These are phyloP conservation scores for Phytophthora aleatoria DNA, from an alignment of 352 stramenopile genomes.

Conservation along the genomic window DNA sequence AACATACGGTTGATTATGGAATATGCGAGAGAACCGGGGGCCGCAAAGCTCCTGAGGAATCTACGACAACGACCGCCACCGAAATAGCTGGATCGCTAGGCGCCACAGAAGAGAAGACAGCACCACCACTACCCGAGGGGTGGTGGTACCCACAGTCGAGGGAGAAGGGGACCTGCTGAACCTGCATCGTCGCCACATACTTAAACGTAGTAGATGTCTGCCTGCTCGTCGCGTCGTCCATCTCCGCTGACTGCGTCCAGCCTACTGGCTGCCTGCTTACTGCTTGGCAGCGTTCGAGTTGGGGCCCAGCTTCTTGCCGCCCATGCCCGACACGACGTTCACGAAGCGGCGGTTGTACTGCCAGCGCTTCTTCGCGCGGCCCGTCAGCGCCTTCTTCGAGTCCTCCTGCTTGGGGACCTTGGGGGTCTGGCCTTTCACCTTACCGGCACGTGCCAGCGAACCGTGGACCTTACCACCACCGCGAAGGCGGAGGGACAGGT, in stretches of 20 bases:
- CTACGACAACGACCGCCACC: slow-evolving; percentile 37
- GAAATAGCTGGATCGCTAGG: slow-evolving; percentile 21
- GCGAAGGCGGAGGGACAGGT: slow-evolving; percentile 95
- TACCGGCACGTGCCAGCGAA: slow-evolving; percentile 99
- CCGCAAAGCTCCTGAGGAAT: slow-evolving; percentile 23
- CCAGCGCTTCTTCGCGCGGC: slow-evolving; percentile 99
- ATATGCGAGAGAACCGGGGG: slow-evolving; percentile 41
- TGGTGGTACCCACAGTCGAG: slow-evolving; percentile 20
- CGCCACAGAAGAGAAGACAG: slow-evolving; percentile 34
- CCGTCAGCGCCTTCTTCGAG: slow-evolving; percentile 97
- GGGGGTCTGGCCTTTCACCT: slow-evolving; percentile 99
- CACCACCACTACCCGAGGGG: slow-evolving; percentile 12
- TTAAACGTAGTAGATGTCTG: slow-evolving; percentile 6
- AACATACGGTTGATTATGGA: slow-evolving; percentile 64
- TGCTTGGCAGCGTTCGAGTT: slow-evolving; percentile 98
- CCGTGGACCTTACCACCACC: slow-evolving; percentile 99
- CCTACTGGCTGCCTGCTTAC: slow-evolving; percentile 32
- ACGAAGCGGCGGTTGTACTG: slow-evolving; percentile 99
- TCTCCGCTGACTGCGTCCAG: slow-evolving; percentile 13
- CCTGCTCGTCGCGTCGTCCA: slow-evolving; percentile 6
- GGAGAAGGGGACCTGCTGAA: slow-evolving; percentile 10
- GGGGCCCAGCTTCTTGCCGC: slow-evolving; percentile 97
- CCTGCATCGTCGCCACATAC: slow-evolving; percentile 17
- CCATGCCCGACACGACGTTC: slow-evolving; percentile 97
- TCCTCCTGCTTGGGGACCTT: slow-evolving; percentile 99